These are phyloP conservation scores for Phytophthora cryptogea DNA, from an alignment of 352 stramenopile genomes.

Conservation along the genomic window DNA sequence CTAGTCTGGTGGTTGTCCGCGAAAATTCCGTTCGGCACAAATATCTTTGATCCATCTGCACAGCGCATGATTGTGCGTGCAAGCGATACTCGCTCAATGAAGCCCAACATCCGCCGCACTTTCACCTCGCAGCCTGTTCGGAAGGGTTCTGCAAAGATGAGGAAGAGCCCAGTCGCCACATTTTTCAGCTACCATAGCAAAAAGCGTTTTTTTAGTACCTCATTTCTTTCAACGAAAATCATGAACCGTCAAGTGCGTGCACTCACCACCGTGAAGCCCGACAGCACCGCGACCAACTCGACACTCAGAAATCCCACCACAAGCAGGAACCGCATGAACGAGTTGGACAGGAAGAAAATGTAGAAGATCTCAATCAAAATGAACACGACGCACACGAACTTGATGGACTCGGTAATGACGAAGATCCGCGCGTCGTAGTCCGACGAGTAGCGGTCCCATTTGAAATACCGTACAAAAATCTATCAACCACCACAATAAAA, in stretches of 20 bases:
- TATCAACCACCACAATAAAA: slow-evolving; percentile 21
- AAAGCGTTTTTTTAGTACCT: slow-evolving; percentile 4
- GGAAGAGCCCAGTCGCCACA: slow-evolving; percentile 75
- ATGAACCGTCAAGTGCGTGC: neutral
- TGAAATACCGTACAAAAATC: slow-evolving; percentile 74
- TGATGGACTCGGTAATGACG: slow-evolving; percentile 79
- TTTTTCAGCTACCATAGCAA: slow-evolving; percentile 68
- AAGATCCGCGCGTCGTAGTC: slow-evolving; percentile 83
- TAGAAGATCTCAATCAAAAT: slow-evolving; percentile 85
- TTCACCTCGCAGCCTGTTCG: slow-evolving; percentile 67
- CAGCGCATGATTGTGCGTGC: slow-evolving; percentile 71
- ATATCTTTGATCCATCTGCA: slow-evolving; percentile 67
- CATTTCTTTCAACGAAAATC: neutral
- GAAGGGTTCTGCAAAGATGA: slow-evolving; percentile 87
- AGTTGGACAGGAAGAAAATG: slow-evolving; percentile 78
- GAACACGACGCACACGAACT: slow-evolving; percentile 74
- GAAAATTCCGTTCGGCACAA: slow-evolving; percentile 84
- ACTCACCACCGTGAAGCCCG: slow-evolving; percentile 71
- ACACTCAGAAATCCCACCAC: slow-evolving; percentile 71
- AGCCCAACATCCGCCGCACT: slow-evolving; percentile 53
- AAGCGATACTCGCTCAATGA: slow-evolving; percentile 81
- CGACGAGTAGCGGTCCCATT: slow-evolving; percentile 69
- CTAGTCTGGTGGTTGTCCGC: slow-evolving; percentile 76
- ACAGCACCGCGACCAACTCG: slow-evolving; percentile 61
- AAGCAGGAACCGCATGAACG: slow-evolving; percentile 66